These are phyloP conservation scores for Penicillium pancosmium DNA, from an alignment of 495 filamentous ascomycete genomes.

Conservation along the genomic window DNA sequence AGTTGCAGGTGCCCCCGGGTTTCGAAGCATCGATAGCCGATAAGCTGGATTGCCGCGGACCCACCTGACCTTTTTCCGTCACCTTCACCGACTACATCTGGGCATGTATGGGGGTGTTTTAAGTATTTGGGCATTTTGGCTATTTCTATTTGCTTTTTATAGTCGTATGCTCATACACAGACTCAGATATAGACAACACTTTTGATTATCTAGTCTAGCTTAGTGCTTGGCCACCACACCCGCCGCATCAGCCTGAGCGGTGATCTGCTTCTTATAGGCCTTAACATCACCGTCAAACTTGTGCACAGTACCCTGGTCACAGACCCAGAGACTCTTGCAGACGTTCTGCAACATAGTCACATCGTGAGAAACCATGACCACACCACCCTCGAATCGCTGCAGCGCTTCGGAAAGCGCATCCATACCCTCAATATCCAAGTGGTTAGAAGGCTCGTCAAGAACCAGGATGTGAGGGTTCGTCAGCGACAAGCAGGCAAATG, in stretches of 20 bases:
- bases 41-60: conserved; percentile 1
- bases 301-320: conserved; percentile 92
- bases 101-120: not conserved
- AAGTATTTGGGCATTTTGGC: not conserved
- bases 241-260: conserved; percentile 80
- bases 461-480: conserved; percentile 96
- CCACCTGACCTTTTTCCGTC: not conserved
- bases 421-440: conserved; percentile 99
- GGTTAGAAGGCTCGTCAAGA: conserved; percentile 97
- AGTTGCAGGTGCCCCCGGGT: not conserved
- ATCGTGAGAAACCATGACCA: conserved; percentile 98
- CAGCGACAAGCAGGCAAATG: conserved; percentile 91
- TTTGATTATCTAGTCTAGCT: conserved; percentile 5
- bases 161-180: too few species aligned
- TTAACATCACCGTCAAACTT: conserved; percentile 94
- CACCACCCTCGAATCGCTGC: conserved; percentile 85
- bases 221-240: conserved; percentile 67
- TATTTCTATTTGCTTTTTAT: too few species aligned
- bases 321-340: conserved; percentile 94
- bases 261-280: conserved; percentile 97
- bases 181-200: not conserved
- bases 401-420: conserved; percentile 87
- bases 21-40: not conserved
- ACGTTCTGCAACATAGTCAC: conserved; percentile 98
- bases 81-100: too few species aligned